A percentile compares a stretch with the other conserved stretches of the same genome.
Conservation (phyloP, 768 basidiomycete genomes). For the Pluteus cervinus region DNA sequence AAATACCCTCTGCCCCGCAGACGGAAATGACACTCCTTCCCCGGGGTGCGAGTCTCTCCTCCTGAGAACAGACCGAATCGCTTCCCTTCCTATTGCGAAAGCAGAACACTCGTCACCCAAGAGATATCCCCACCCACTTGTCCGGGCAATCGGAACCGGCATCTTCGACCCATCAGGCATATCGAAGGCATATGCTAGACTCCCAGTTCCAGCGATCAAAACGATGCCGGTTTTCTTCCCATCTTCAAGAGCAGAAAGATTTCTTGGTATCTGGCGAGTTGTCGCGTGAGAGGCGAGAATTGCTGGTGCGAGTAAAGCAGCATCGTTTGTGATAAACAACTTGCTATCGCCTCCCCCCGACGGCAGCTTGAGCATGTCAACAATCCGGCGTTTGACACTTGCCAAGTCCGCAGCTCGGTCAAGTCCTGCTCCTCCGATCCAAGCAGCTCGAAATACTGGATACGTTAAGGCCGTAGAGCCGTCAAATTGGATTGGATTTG, state of each 20-base stretch:
- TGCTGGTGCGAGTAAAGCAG: constrained; percentile 20
- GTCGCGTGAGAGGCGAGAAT: constrained; percentile 8
- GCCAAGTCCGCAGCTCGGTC: constrained; percentile 15
- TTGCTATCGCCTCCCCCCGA: constrained; percentile 10
- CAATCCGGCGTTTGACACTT: constrained; percentile 11
- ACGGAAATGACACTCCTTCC: too few species aligned
- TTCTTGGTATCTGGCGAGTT: too few species aligned
- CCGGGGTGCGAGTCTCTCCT: constrained; percentile 14
- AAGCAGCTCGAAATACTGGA: constrained; percentile 15
- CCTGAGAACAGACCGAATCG: constrained; percentile 13
- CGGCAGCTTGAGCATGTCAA: constrained; percentile 10
- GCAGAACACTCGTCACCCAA: constrained; percentile 22
- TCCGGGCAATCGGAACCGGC: constrained; percentile 11
- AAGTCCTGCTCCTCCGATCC: constrained; percentile 21
- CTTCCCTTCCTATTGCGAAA: constrained; percentile 18
- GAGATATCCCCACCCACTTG: constrained; percentile 21
- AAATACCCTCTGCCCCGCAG: too few species aligned
- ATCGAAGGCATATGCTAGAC: constrained; percentile 15
- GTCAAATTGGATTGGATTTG: background rate
- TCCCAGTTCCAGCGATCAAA: constrained; percentile 20
- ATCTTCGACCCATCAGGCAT: constrained; percentile 7
- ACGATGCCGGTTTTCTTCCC: constrained; percentile 15
- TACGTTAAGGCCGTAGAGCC: background rate
- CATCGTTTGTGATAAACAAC: constrained; percentile 19
- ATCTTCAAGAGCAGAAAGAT: too few species aligned